A percentile compares a stretch with the other conserved stretches of the same genome.
These are phyloP conservation scores for Penicillium polonicum DNA, from an alignment of 2,329 filamentous ascomycete species.

Conservation along the genomic window DNA sequence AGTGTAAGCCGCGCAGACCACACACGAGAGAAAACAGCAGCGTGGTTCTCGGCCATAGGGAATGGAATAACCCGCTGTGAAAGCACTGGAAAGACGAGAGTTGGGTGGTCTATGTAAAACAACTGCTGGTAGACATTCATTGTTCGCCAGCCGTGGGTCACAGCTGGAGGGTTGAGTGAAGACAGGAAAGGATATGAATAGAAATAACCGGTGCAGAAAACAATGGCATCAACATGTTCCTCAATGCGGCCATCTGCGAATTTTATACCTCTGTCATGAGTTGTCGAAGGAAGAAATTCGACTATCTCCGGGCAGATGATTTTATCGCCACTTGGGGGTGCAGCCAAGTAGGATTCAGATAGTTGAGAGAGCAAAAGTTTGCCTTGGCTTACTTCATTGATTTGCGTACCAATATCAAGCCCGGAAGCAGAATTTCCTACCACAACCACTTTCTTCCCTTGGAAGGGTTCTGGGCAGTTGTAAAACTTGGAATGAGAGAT, in stretches of 20 bases:
- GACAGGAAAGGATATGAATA: conserved; percentile 75
- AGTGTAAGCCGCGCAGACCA: conserved; percentile 70
- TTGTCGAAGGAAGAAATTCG: conserved; percentile 53
- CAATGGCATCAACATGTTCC: conserved; percentile 66
- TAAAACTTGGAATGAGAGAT: conserved; percentile 80
- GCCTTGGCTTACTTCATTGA: conserved; percentile 58
- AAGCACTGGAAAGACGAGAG: conserved; percentile 72
- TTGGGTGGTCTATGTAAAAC: conserved; percentile 72
- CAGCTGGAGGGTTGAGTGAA: conserved; percentile 53
- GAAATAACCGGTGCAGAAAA: conserved; percentile 90
- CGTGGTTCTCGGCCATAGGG: conserved; percentile 74
- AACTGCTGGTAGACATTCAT: conserved; percentile 75
- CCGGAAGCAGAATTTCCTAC: conserved; percentile 85
- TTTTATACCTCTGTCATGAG: conserved; percentile 58
- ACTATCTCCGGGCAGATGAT: conserved; percentile 56
- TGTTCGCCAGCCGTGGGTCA: conserved; percentile 68
- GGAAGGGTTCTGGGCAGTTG: conserved; percentile 62
- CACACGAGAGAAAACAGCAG: conserved; percentile 71
- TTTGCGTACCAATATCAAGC: conserved; percentile 76
- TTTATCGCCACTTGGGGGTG: conserved; percentile 51
- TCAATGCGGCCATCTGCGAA: conserved; percentile 68
- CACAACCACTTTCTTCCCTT: conserved; percentile 71
- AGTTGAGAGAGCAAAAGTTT: conserved; percentile 65
- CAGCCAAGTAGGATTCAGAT: conserved; percentile 49
- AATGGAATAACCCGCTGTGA: conserved; percentile 88